Evolutionary conservation across 179 eudicot genomes (phyloP), one percentile per base, ranked within the genome.

Genomic region (Beta macrorhiza): DNA sequence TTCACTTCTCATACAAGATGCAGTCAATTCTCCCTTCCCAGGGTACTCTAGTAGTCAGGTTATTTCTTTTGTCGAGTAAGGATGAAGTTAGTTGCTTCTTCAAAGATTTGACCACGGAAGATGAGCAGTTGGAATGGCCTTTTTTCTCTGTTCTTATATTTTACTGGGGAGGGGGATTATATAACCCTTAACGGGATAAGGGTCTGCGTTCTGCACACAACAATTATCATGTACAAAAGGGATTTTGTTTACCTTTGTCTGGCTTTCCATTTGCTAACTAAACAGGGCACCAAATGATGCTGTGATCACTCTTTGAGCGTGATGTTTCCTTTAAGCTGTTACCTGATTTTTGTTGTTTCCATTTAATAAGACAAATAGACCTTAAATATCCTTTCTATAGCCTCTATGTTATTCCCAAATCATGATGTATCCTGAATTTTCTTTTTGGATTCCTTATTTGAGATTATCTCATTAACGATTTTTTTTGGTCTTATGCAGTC

Each of bases 401-500:
- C 56, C 37, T 71, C 55, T 59, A 58, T 81, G 11, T 69, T 70
- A 53, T 64, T 59, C 67, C 20, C 6, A 11, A 19, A 51, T 49
- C 62, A 4, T 58, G 8, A 37, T 44, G 5, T 63, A 58, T 11
- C 72, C 32, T 47, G 11, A 58, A 53, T 56, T 67, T n/a, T 9
- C 37, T 74, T 80, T 52, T 14, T 22, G 45, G 32, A n/a, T 58
- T 16, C 49, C 25, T 67, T 68, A 59, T 32, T 55, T 14, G 17
- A n/a, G 56, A 25, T 49, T 68, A 7, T 32, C 37, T 29, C 52
- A 77, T 55, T 85, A 58, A 85, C 44, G 74, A 67, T n/a, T 70
- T 16, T 65, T 25, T 83, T 82, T 81, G 37, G 61, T 67, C 83
- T 86, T 87, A 77, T 92, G 97, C 94, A 94, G 98, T 94, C 98